These are phyloP conservation scores for Agrocybe pediades DNA, from an alignment of 768 basidiomycete genomes.

Conservation along the genomic window DNA sequence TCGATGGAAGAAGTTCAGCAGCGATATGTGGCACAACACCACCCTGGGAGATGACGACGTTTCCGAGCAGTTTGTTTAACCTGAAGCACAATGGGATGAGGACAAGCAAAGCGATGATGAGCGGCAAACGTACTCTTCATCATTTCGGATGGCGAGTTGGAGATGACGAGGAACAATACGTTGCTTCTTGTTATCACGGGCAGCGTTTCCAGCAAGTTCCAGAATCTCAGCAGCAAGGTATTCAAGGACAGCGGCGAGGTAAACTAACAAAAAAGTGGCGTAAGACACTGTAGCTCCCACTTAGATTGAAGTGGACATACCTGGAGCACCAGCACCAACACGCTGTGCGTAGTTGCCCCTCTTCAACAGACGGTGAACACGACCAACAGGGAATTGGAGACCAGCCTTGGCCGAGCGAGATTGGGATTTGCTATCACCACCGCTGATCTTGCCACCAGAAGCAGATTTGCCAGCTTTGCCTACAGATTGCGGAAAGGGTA, in stretches of 20 bases:
- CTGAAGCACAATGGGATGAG: slow-evolving; percentile 29
- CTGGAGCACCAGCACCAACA: slow-evolving; percentile 87
- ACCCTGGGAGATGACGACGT: slow-evolving; percentile 93
- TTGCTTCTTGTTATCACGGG: slow-evolving; percentile 91
- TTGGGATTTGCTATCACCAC: slow-evolving; percentile 52
- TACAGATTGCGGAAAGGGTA: slow-evolving; percentile 10
- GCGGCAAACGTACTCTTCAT: slow-evolving; percentile 71
- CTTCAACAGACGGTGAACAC: slow-evolving; percentile 89
- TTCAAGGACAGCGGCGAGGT: slow-evolving; percentile 91
- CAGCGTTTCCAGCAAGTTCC: slow-evolving; percentile 89
- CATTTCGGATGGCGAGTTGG: slow-evolving; percentile 93
- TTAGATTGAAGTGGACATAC: slow-evolving; percentile 38
- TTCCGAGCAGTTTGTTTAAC: slow-evolving; percentile 69
- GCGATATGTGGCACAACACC: slow-evolving; percentile 88
- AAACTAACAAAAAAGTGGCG: slow-evolving; percentile 50
- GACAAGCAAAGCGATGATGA: slow-evolving; percentile 1
- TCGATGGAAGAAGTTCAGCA: slow-evolving; percentile 44
- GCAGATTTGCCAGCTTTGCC: slow-evolving; percentile 67
- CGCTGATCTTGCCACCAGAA: slow-evolving; percentile 64
- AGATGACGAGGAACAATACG: slow-evolving; percentile 96
- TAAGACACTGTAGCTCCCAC: neutral
- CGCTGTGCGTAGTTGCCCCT: slow-evolving; percentile 86
- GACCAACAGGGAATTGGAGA: slow-evolving; percentile 89
- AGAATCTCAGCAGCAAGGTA: slow-evolving; percentile 94
- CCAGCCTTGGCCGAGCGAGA: slow-evolving; percentile 78